Evolutionary conservation across 306 rosid genomes (phyloP).

Genomic region (Medicago lupulina): DNA sequence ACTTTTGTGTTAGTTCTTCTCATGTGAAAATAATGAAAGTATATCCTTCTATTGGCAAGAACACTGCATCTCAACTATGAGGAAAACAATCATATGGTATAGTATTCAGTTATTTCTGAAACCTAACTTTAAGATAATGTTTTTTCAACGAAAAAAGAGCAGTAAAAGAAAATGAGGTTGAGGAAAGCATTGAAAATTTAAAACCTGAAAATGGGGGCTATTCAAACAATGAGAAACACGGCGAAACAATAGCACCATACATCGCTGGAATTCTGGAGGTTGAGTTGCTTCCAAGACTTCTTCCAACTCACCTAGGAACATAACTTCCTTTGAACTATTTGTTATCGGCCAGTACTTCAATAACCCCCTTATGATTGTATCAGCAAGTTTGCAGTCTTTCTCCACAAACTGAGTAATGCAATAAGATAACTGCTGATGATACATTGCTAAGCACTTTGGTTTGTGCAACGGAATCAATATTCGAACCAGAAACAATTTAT

Average conservation of each 20-base stretch:
- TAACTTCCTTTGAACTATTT: constrained; percentile 82
- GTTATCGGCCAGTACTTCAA: constrained; percentile 93
- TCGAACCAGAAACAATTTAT: constrained; percentile 75
- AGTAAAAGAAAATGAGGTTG: constrained; percentile 11
- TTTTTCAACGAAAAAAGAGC: too few relatives aligned
- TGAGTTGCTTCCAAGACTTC: constrained; percentile 86
- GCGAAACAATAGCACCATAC: constrained; percentile 80
- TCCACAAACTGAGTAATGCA: constrained; percentile 83
- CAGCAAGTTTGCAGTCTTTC: constrained; percentile 91
- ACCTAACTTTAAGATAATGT: too few relatives aligned
- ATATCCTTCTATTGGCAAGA: constrained; percentile 11
- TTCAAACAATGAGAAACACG: constrained; percentile 69
- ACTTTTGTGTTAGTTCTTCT: not conserved
- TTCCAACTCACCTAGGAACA: constrained; percentile 82
- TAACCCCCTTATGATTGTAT: constrained; percentile 79
- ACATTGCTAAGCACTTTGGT: constrained; percentile 78
- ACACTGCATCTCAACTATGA: constrained; percentile 30
- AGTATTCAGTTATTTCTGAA: constrained; percentile 8
- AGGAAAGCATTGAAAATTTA: constrained; percentile 21
- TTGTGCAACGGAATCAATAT: constrained; percentile 78
- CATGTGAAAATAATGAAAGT: not conserved
- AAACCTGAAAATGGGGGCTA: constrained; percentile 86
- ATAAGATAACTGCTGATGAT: constrained; percentile 79
- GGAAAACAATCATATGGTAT: constrained; percentile 10
- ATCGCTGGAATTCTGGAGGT: constrained; percentile 80